Evolutionary conservation across 768 basidiomycete genomes (phyloP).

Genomic region (Collybiopsis confluens): DNA sequence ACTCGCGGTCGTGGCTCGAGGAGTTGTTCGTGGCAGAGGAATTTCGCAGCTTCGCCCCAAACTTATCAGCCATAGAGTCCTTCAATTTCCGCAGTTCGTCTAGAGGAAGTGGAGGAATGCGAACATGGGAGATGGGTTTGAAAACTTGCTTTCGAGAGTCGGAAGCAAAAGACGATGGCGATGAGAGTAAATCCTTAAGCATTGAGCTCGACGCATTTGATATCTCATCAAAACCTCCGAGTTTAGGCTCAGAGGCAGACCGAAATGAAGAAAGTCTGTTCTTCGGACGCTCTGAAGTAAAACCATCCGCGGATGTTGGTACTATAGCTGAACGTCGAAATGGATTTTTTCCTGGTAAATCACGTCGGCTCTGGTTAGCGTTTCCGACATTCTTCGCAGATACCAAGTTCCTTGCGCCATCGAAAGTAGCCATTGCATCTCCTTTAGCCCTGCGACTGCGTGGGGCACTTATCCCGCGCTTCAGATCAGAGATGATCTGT

Average conservation of each 20-base stretch:
- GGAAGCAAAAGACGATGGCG: background rate
- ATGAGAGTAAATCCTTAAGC: too few relatives aligned
- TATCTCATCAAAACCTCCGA: too few relatives aligned
- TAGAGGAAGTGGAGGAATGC: constrained; percentile 10
- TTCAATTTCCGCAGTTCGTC: constrained; percentile 10
- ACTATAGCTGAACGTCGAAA: background rate
- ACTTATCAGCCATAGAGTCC: background rate
- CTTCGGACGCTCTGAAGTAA: too few relatives aligned
- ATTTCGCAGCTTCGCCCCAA: background rate
- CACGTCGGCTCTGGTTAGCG: too few relatives aligned
- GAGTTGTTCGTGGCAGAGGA: background rate
- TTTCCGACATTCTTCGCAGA: too few relatives aligned
- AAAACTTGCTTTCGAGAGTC: background rate
- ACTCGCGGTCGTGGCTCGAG: background rate
- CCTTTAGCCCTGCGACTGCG: background rate
- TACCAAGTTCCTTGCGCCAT: too few relatives aligned
- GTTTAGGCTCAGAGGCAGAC: too few relatives aligned
- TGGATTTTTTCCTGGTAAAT: background rate
- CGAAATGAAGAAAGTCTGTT: too few relatives aligned
- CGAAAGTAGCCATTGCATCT: background rate
- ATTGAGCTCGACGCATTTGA: too few relatives aligned
- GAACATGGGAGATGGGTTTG: constrained; percentile 10
- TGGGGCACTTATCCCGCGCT: background rate
- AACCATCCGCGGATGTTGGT: too few relatives aligned
- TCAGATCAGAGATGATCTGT: background rate